Evolutionary conservation across 768 basidiomycete genomes (phyloP).

Genomic region (Collybiopsis luxurians): DNA sequence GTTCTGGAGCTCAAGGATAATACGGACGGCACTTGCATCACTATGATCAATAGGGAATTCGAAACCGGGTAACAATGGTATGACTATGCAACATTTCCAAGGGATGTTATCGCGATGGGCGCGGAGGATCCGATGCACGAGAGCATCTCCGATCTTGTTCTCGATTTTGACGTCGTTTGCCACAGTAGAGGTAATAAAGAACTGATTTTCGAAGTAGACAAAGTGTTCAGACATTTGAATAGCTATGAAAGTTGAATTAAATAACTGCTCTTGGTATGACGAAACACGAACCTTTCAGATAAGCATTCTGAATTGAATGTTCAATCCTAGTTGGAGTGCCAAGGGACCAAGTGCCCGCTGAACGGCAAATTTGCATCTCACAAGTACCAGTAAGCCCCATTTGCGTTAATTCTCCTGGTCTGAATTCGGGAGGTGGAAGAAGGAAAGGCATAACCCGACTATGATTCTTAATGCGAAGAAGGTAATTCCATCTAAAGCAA

Average conservation of each 20-base stretch:
- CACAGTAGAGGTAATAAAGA: constrained; percentile 85
- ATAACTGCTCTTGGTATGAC: neutral
- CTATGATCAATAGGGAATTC: constrained; percentile 89
- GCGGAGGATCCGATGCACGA: constrained; percentile 86
- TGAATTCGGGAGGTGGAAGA: constrained; percentile 91
- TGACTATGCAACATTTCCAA: constrained; percentile 92
- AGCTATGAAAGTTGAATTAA: constrained; percentile 40
- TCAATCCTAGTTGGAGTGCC: constrained; percentile 85
- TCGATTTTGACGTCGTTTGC: constrained; percentile 85
- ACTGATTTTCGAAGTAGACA: constrained; percentile 97
- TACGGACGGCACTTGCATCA: constrained; percentile 90
- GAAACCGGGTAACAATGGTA: constrained; percentile 93
- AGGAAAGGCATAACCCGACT: constrained; percentile 90
- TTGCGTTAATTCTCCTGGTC: constrained; percentile 68
- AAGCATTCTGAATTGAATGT: constrained; percentile 93
- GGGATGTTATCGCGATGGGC: constrained; percentile 78
- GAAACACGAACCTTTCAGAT: constrained; percentile 67
- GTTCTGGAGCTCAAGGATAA: constrained; percentile 95
- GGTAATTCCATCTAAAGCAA: constrained; percentile 92
- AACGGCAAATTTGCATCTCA: constrained; percentile 95
- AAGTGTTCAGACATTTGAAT: constrained; percentile 95
- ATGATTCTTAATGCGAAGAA: constrained; percentile 96
- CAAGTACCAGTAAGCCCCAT: constrained; percentile 92
- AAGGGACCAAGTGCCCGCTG: constrained; percentile 94
- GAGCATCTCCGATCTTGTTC: constrained; percentile 92